Evolutionary conservation across 1,139 yeast genomes (phyloP).

Genomic region (Suhomyces bribrorum): DNA sequence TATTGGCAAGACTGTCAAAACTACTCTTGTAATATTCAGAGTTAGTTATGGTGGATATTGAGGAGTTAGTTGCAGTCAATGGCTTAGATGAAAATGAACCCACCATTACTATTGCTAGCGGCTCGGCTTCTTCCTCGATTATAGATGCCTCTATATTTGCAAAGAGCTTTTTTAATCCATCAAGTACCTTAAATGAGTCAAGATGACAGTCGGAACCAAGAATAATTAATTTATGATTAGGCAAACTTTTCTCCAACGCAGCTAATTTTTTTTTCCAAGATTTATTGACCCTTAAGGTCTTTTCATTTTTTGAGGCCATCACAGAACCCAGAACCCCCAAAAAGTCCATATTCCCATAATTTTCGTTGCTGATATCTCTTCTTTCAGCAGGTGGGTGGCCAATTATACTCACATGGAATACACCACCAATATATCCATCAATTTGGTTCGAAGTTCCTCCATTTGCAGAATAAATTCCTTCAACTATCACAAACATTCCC

Average conservation of each 20-base stretch:
- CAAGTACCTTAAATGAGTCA: constrained; percentile 52
- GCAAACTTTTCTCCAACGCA: constrained; percentile 55
- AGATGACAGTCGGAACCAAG: constrained; percentile 75
- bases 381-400: constrained; percentile 90
- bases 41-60: constrained; percentile 44
- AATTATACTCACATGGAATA: constrained; percentile 72
- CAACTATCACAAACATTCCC: constrained; percentile 80
- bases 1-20: constrained; percentile 71
- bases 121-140: constrained; percentile 48
- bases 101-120: constrained; percentile 50
- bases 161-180: constrained; percentile 63
- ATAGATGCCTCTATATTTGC: constrained; percentile 44
- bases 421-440: constrained; percentile 40
- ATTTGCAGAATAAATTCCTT: constrained; percentile 77
- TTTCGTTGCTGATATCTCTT: constrained; percentile 63
- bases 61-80: constrained; percentile 47
- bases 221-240: constrained; percentile 60
- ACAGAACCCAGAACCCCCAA: constrained; percentile 60
- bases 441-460: constrained; percentile 42
- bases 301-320: constrained; percentile 26
- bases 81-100: constrained; percentile 73
- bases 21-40: constrained; percentile 63
- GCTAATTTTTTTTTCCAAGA: constrained; percentile 56
- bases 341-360: constrained; percentile 78
- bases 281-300: constrained; percentile 55